Conservation (phyloP, 495 filamentous ascomycete genomes). For the Aspergillus saccharolyticus region DNA sequence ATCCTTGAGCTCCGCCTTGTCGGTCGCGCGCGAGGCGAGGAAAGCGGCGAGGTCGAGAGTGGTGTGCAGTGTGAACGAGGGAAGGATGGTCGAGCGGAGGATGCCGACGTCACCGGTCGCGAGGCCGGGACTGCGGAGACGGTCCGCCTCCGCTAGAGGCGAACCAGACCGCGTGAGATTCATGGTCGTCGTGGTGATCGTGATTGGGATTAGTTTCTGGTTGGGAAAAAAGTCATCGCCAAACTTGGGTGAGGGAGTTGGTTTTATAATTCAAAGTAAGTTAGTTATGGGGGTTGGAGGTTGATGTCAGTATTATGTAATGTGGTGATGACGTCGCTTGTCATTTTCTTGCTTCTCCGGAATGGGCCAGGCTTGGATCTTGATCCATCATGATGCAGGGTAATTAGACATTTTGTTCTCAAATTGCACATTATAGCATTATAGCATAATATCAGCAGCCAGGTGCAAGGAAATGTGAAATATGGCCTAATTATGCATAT, state of each 20-base stretch:
- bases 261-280: not conserved
- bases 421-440: no score
- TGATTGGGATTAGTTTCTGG: not conserved
- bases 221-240: not conserved
- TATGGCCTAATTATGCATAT: not conserved
- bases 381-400: not conserved
- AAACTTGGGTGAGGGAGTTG: not conserved
- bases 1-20: slow-evolving; percentile 53
- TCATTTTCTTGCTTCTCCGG: not conserved
- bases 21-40: slow-evolving; percentile 37
- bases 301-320: slow-evolving; percentile 7
- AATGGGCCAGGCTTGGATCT: not conserved
- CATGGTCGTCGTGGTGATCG: not conserved
- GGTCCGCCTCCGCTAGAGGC: not conserved
- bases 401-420: no score
- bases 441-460: not conserved
- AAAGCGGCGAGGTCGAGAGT: slow-evolving; percentile 44
- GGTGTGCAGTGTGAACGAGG: slow-evolving; percentile 43
- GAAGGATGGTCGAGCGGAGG: slow-evolving; percentile 46
- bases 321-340: not conserved
- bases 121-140: not conserved
- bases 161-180: not conserved
- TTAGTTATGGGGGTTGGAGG: not conserved
- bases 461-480: not conserved
- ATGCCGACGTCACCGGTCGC: slow-evolving; percentile 35